Conservation (phyloP, 192 early-diverging fungal genomes). For the Backusella liffmaniae region DNA sequence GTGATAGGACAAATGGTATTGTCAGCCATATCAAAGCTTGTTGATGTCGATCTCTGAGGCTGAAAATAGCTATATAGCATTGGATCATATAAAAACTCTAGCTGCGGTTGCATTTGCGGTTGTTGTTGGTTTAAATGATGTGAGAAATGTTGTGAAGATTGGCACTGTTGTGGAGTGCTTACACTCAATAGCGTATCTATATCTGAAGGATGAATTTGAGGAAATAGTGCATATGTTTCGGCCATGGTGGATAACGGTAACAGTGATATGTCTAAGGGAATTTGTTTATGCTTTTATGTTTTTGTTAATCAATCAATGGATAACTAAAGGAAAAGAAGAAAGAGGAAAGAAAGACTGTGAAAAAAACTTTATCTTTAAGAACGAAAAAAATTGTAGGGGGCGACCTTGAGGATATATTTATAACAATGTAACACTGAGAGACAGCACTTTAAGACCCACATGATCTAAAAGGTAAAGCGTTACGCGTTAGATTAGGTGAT, state of each 20-base stretch:
- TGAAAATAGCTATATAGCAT: not conserved
- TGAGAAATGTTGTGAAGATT: not conserved
- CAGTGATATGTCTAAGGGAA: not conserved
- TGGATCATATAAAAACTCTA: not conserved
- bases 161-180: not conserved
- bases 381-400: not conserved
- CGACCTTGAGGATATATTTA: not conserved
- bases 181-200: not conserved
- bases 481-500: conserved; percentile 5
- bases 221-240: not conserved
- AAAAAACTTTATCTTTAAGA: not conserved
- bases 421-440: not conserved
- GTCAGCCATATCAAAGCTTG: not conserved
- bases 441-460: conserved; percentile 7
- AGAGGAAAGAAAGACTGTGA: not conserved
- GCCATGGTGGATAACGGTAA: not conserved
- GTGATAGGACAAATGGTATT: not conserved
- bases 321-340: not conserved
- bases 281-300: not conserved
- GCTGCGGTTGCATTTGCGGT: not conserved
- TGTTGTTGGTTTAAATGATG: not conserved
- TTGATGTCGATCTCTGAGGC: conserved; percentile 4
- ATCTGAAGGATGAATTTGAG: not conserved
- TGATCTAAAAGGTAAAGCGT: conserved; percentile 1
- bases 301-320: not conserved